Percentiles rank a stretch among this genome's conserved stretches.
Evolutionary conservation across 2,329 filamentous ascomycete genomes (phyloP).

Genomic region (Colletotrichum tanaceti): DNA sequence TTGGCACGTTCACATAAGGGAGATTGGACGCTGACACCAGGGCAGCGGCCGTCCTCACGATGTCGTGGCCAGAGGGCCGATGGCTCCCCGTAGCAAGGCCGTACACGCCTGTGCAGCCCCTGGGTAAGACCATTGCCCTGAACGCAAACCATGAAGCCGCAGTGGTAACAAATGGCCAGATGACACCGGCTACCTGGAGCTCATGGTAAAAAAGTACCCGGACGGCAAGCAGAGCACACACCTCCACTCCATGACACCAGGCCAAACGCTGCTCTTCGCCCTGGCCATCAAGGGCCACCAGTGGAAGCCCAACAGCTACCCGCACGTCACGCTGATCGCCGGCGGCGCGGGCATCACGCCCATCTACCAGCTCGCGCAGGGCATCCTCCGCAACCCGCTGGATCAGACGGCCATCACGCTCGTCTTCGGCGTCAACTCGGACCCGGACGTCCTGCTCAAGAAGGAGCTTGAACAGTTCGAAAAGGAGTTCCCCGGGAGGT

Average conservation of each 20-base stretch:
- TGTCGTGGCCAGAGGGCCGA: slow-evolving; percentile 65
- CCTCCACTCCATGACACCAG: slow-evolving; percentile 73
- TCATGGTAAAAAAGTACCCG: slow-evolving; percentile 77
- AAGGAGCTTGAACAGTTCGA: slow-evolving; percentile 67
- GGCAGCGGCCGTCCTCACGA: slow-evolving; percentile 40
- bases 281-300: slow-evolving; percentile 64
- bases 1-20: slow-evolving; percentile 78
- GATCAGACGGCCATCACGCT: slow-evolving; percentile 73
- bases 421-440: slow-evolving; percentile 74
- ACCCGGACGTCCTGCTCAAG: slow-evolving; percentile 68
- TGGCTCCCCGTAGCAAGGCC: slow-evolving; percentile 72
- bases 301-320: slow-evolving; percentile 64
- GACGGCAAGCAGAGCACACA: slow-evolving; percentile 72
- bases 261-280: slow-evolving; percentile 69
- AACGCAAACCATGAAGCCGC: neutral
- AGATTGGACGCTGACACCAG: slow-evolving; percentile 61
- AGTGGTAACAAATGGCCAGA: slow-evolving; percentile 50
- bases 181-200: slow-evolving; percentile 68
- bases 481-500: slow-evolving; percentile 63
- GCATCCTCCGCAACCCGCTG: slow-evolving; percentile 69
- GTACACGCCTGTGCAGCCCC: slow-evolving; percentile 72
- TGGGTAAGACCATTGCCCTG: slow-evolving; percentile 51
- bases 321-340: slow-evolving; percentile 72
- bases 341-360: slow-evolving; percentile 81
- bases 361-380: slow-evolving; percentile 71